Percentiles rank a stretch among this genome's conserved stretches.
These are phyloP conservation scores for Schoenoplectus tabernaemontani DNA, from an alignment of 202 grass and related monocot species.

Conservation along the genomic window DNA sequence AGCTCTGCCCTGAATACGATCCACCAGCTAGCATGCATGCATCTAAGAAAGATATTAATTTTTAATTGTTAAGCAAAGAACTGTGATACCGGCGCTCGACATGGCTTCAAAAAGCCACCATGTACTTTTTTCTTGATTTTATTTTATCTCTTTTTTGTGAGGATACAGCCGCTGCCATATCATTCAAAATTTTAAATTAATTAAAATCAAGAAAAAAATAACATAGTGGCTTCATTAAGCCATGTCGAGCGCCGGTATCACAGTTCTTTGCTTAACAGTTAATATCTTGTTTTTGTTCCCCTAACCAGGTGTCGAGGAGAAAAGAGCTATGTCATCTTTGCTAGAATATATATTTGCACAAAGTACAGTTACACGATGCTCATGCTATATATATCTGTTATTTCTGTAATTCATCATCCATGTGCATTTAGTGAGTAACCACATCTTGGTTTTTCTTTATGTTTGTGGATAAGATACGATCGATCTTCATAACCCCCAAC, in stretches of 20 bases:
- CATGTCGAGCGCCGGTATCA: neutral
- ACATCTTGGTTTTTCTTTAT: neutral
- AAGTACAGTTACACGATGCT: neutral
- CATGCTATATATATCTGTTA: neutral
- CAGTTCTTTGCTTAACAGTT: neutral
- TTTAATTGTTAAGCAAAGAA: no score
- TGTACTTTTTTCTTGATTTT: neutral
- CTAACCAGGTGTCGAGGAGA: no score
- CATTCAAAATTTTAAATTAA: no score
- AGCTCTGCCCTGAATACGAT: no score
- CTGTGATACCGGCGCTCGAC: neutral
- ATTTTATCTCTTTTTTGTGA: no score
- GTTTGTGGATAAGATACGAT: slow-evolving; percentile 12
- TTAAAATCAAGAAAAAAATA: neutral
- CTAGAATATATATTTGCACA: neutral
- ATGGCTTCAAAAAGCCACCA: neutral
- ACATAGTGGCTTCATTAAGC: neutral
- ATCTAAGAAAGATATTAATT: no score
- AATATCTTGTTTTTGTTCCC: no score
- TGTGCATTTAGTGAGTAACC: neutral
- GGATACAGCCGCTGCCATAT: no score
- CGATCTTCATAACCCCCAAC: neutral
- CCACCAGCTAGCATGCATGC: no score
- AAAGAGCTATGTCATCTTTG: slow-evolving; percentile 3
- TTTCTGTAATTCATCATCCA: neutral